Conservation (phyloP, 495 filamentous ascomycete species). For the Penicillium riverlandense region DNA sequence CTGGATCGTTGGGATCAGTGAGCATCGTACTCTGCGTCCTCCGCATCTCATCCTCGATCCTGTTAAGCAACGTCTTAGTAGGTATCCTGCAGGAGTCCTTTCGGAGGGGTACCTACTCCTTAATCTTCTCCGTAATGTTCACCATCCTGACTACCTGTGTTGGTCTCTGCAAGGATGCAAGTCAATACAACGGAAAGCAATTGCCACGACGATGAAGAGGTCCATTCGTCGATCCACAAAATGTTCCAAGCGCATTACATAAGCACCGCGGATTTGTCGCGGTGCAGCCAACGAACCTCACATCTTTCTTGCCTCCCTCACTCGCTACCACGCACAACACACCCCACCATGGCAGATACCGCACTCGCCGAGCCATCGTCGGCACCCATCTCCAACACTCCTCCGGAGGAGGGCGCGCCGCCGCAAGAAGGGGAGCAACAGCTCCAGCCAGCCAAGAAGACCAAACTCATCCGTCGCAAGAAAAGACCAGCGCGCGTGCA, state of each 20-base stretch:
- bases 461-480: constrained; percentile 46
- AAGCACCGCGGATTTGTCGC: no score
- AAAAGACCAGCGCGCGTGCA: constrained; percentile 54
- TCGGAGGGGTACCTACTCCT: constrained; percentile 59
- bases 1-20: constrained; percentile 14
- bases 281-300: constrained; percentile 10
- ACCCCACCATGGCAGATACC: constrained; percentile 27
- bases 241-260: background rate
- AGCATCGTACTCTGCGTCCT: constrained; percentile 80
- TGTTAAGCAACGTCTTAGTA: constrained; percentile 23
- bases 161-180: constrained; percentile 17
- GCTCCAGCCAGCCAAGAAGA: constrained; percentile 32
- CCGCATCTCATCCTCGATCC: constrained; percentile 99
- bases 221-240: no score
- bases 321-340: constrained; percentile 3
- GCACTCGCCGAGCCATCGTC: constrained; percentile 11
- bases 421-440: constrained; percentile 12
- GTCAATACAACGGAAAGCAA: no score
- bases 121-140: constrained; percentile 99
- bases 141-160: constrained; percentile 69
- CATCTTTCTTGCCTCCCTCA: constrained; percentile 16
- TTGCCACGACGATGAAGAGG: no score
- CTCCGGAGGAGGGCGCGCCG: constrained; percentile 1
- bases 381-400: constrained; percentile 2
- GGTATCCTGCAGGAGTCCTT: background rate